Evolutionary conservation across 345 rosid species (phyloP).

Genomic region (Brassica incana): DNA sequence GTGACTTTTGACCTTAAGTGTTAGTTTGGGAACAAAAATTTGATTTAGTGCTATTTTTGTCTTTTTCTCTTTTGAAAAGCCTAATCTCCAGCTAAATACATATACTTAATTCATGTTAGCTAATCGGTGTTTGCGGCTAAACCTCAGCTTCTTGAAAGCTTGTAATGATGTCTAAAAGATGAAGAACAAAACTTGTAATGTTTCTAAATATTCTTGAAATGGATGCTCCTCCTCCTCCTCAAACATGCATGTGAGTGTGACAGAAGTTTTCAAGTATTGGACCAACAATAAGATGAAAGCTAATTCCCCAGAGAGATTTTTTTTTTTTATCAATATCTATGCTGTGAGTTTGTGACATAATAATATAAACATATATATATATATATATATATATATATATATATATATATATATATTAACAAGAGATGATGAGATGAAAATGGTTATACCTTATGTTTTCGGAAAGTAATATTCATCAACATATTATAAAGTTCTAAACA

Average conservation of each 20-base stretch:
- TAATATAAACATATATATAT: too few relatives aligned
- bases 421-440: background rate
- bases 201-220: background rate
- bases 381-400: too few relatives aligned
- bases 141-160: background rate
- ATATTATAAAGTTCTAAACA: background rate
- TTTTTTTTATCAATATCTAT: background rate
- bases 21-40: too few relatives aligned
- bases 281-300: background rate
- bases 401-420: slow-evolving; percentile 1
- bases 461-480: background rate
- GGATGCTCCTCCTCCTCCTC: background rate
- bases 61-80: background rate
- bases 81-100: background rate
- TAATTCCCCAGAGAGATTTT: background rate
- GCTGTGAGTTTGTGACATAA: background rate
- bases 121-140: slow-evolving; percentile 3
- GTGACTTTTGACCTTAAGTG: too few relatives aligned
- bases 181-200: background rate
- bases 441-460: background rate
- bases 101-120: background rate
- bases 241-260: background rate
- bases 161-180: background rate
- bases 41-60: too few relatives aligned
- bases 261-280: background rate